phyloP scores from a whole-genome alignment of 1,284 basidiomycete species.

The Ganoderma lingzhi region DNA sequence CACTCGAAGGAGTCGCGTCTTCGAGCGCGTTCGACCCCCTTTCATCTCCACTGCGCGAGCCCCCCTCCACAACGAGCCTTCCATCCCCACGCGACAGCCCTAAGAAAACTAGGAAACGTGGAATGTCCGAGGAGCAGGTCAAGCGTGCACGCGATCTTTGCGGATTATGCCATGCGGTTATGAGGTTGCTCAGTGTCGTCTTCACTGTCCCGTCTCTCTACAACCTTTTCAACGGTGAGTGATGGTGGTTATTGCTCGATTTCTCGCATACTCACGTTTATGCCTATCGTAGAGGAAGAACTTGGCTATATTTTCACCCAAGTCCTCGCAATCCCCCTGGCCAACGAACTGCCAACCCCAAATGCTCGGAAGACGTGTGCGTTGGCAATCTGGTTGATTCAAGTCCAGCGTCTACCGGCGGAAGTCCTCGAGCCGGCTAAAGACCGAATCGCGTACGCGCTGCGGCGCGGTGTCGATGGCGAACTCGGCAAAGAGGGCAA shows the following conservation, averaged over 20 bases:
- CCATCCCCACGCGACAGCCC: slow-evolving; percentile 60
- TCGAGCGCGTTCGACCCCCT: slow-evolving; percentile 12
- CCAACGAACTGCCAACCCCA: slow-evolving; percentile 72
- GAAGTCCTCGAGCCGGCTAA: slow-evolving; percentile 64
- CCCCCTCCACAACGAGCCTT: slow-evolving; percentile 43
- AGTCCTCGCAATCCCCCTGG: slow-evolving; percentile 74
- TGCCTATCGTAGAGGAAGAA: slow-evolving; percentile 56
- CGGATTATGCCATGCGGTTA: slow-evolving; percentile 70
- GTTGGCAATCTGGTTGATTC: slow-evolving; percentile 75
- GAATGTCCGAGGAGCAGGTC: slow-evolving; percentile 78
- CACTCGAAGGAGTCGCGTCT: slow-evolving; percentile 44
- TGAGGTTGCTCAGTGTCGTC: slow-evolving; percentile 66
- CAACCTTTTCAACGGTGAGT: slow-evolving; percentile 68
- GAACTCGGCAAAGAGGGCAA: slow-evolving; percentile 87
- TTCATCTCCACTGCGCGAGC: slow-evolving; percentile 39
- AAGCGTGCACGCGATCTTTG: slow-evolving; percentile 81
- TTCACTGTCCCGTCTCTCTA: slow-evolving; percentile 67
- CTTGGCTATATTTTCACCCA: slow-evolving; percentile 65
- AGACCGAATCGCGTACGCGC: slow-evolving; percentile 70
- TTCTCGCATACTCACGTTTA: not conserved
- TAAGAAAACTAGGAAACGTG: slow-evolving; percentile 61
- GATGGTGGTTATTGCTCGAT: not conserved
- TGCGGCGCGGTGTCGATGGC: slow-evolving; percentile 80
- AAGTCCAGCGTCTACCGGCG: slow-evolving; percentile 70
- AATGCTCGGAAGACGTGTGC: slow-evolving; percentile 86